Evolutionary conservation across 495 filamentous ascomycete species (phyloP).

Genomic region (Podospora pseudoanserina): DNA sequence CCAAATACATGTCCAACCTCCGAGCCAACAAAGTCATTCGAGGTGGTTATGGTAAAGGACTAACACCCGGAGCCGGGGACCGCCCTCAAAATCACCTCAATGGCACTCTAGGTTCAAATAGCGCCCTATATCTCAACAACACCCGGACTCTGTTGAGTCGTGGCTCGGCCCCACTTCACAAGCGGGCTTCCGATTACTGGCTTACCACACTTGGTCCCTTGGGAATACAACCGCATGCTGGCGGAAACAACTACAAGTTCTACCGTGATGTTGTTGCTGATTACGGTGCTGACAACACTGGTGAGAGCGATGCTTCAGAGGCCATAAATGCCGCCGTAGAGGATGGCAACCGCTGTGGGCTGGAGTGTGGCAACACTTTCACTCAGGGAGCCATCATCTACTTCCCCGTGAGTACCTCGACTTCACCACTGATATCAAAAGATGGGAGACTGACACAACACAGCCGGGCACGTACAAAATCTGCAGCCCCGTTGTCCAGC

Average conservation of each 20-base stretch:
- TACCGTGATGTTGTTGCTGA: constrained; percentile 77
- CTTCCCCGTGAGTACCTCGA: constrained; percentile 48
- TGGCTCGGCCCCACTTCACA: too few relatives aligned
- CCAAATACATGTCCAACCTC: constrained; percentile 10
- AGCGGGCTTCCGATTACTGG: too few relatives aligned
- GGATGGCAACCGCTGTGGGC: constrained; percentile 71
- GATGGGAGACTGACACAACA: too few relatives aligned
- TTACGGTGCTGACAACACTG: constrained; percentile 56
- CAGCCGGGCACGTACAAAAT: constrained; percentile 65
- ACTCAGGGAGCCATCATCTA: constrained; percentile 67
- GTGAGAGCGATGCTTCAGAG: constrained; percentile 71
- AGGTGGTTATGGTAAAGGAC: constrained; percentile 4
- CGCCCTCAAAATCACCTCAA: too few relatives aligned
- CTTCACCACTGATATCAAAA: too few relatives aligned
- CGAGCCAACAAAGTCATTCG: constrained; percentile 3
- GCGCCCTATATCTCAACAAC: too few relatives aligned
- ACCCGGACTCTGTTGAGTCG: not conserved
- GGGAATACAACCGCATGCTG: not conserved
- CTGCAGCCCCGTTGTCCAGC: constrained; percentile 57
- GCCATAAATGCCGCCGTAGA: constrained; percentile 76
- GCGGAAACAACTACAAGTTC: constrained; percentile 33
- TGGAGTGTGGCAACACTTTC: constrained; percentile 72
- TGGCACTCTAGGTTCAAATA: too few relatives aligned
- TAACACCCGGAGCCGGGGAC: too few relatives aligned
- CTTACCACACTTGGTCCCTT: not conserved